phyloP scores from a whole-genome alignment of 257 asterid genomes.

The Solanum habrochaites region DNA sequence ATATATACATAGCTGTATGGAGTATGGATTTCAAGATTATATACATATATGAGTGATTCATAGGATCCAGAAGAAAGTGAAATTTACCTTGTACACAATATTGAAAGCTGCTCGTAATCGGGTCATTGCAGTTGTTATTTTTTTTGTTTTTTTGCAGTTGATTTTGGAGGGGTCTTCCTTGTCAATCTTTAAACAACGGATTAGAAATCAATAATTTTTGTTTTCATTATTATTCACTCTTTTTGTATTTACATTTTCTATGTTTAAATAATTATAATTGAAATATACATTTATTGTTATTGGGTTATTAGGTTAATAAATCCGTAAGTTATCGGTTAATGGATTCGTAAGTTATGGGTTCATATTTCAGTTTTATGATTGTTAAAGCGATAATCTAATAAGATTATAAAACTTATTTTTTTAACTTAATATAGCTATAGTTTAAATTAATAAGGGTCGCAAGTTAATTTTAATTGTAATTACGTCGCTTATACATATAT shows the following conservation, averaged over 20 bases:
- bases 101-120: background rate
- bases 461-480: no score
- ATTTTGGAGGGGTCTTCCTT: background rate
- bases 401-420: no score
- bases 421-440: accelerated
- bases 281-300: background rate
- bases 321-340: background rate
- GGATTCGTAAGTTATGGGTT: background rate
- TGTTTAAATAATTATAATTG: background rate
- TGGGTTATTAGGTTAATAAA: no score
- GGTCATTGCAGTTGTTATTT: background rate
- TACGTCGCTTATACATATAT: background rate
- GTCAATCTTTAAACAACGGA: background rate
- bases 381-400: background rate
- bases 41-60: background rate
- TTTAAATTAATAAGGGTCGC: background rate
- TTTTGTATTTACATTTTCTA: background rate
- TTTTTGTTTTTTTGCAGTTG: background rate
- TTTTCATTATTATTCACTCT: background rate
- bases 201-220: background rate
- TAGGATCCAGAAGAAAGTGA: background rate
- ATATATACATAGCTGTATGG: background rate
- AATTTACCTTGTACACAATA: background rate
- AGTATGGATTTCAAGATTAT: background rate
- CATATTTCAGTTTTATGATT: background rate